These are phyloP conservation scores for Thalassiosira profunda DNA, from an alignment of 108 stramenopile genomes.

Conservation along the genomic window DNA sequence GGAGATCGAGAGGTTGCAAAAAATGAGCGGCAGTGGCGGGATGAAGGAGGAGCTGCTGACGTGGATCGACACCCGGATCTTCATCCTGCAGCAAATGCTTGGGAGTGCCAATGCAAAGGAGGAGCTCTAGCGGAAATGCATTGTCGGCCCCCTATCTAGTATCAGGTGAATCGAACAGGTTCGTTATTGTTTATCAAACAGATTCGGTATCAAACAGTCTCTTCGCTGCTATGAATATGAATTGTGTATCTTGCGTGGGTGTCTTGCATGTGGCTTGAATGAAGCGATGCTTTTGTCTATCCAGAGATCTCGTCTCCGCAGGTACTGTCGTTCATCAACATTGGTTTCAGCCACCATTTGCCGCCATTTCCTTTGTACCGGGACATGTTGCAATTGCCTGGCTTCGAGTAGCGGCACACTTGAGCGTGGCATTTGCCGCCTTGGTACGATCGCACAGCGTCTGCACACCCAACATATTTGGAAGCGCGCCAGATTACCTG, in stretches of 20 bases:
- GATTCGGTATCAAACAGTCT: too few relatives aligned
- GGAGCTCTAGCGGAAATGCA: constrained; percentile 23
- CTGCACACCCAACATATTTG: not conserved
- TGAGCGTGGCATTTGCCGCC: not conserved
- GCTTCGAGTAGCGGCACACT: not conserved
- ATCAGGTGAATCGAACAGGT: too few relatives aligned
- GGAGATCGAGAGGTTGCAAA: constrained; percentile 54
- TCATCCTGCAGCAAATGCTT: constrained; percentile 48
- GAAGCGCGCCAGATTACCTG: constrained; percentile 3
- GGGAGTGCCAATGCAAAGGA: constrained; percentile 39
- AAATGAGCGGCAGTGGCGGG: constrained; percentile 39
- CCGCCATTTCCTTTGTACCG: too few relatives aligned
- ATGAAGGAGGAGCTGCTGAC: constrained; percentile 51
- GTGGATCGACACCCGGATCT: constrained; percentile 55
- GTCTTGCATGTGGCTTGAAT: too few relatives aligned
- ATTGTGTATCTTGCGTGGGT: too few relatives aligned
- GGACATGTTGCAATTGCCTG: constrained; percentile 4
- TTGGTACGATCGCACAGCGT: not conserved
- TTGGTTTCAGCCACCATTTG: too few relatives aligned
- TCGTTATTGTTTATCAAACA: too few relatives aligned
- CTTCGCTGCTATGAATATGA: too few relatives aligned
- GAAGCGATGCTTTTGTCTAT: too few relatives aligned
- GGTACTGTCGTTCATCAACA: too few relatives aligned
- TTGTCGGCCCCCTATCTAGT: too few relatives aligned
- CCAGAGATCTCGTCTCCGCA: too few relatives aligned